A percentile compares a stretch with the other conserved stretches of the same genome.
phyloP scores from a whole-genome alignment of 352 stramenopile genomes.

The Achlya hypogyna region DNA sequence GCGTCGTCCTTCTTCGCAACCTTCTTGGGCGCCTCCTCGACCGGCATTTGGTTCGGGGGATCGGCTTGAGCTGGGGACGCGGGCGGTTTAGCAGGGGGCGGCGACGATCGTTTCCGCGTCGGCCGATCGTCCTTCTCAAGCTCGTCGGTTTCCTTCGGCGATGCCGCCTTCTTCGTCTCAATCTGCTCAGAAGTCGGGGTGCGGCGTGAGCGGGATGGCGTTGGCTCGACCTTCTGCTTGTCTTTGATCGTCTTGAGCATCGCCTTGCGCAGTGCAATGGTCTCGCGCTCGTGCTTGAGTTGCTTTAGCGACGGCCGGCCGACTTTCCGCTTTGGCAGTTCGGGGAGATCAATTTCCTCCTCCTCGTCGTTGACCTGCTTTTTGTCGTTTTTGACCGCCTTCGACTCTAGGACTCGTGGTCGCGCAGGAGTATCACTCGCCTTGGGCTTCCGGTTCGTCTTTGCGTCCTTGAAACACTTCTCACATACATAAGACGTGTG shows the following conservation, averaged over 20 bases:
- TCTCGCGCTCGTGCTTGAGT: conserved; percentile 10
- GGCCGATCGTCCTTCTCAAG: not conserved
- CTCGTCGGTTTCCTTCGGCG: no score
- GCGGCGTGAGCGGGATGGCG: no score
- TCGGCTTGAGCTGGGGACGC: no score
- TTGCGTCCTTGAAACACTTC: conserved; percentile 65
- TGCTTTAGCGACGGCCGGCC: conserved; percentile 18
- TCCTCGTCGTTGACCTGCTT: conserved; percentile 16
- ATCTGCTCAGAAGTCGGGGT: no score
- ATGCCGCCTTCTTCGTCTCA: no score
- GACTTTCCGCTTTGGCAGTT: conserved; percentile 18
- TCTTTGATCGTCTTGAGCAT: conserved; percentile 19
- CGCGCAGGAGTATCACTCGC: not conserved
- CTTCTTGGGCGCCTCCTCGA: not conserved
- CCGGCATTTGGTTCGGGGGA: no score
- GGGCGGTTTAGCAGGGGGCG: no score
- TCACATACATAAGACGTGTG: conserved; percentile 81
- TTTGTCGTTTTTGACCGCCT: conserved; percentile 34
- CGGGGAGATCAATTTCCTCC: conserved; percentile 3
- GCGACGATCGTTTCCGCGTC: not conserved
- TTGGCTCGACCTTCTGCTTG: not conserved
- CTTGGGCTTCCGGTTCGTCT: conserved; percentile 56
- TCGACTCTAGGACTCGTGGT: not conserved
- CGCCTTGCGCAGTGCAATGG: conserved; percentile 13
- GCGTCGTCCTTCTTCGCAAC: not conserved